A percentile compares a stretch with the other conserved stretches of the same genome.
These are phyloP conservation scores for Orobanche coerulescens DNA, from an alignment of 257 asterid species.

Conservation along the genomic window DNA sequence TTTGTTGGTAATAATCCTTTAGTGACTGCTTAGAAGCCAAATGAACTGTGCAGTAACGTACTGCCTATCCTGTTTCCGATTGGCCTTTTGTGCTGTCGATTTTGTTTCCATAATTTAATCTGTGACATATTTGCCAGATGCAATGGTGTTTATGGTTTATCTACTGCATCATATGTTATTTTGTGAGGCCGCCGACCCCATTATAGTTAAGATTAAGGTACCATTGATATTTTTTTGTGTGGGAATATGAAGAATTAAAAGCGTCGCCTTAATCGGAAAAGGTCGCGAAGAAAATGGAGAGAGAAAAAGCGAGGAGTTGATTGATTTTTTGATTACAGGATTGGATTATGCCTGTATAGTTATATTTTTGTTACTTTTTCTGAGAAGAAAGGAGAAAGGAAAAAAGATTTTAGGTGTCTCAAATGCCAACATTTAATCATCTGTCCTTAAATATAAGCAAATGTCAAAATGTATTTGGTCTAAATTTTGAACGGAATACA, in stretches of 20 bases:
- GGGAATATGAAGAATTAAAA: background rate
- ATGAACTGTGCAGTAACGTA: constrained; percentile 13
- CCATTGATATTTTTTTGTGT: too few relatives aligned
- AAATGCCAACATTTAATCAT: too few relatives aligned
- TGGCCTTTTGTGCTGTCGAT: background rate
- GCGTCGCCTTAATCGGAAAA: constrained; percentile 29
- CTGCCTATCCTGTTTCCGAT: background rate
- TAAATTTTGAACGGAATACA: too few relatives aligned
- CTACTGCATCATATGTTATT: background rate
- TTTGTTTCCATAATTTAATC: background rate
- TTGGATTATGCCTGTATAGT: background rate
- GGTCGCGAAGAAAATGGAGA: constrained; percentile 42
- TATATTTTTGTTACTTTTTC: background rate
- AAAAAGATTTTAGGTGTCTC: too few relatives aligned
- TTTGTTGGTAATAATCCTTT: too few relatives aligned
- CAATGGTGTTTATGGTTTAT: constrained; percentile 3
- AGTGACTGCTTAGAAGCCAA: too few relatives aligned
- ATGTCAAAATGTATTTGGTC: too few relatives aligned
- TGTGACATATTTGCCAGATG: background rate
- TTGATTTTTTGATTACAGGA: background rate
- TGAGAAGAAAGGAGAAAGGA: too few relatives aligned
- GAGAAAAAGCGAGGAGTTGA: constrained; percentile 1
- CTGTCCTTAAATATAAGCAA: too few relatives aligned
- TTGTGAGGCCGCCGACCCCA: too few relatives aligned
- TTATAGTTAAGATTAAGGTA: too few relatives aligned